Evolutionary conservation across 805 yeast genomes (phyloP), one percentile per base, ranked within the genome.

Genomic region (Nakazawaea ishiwadae): DNA sequence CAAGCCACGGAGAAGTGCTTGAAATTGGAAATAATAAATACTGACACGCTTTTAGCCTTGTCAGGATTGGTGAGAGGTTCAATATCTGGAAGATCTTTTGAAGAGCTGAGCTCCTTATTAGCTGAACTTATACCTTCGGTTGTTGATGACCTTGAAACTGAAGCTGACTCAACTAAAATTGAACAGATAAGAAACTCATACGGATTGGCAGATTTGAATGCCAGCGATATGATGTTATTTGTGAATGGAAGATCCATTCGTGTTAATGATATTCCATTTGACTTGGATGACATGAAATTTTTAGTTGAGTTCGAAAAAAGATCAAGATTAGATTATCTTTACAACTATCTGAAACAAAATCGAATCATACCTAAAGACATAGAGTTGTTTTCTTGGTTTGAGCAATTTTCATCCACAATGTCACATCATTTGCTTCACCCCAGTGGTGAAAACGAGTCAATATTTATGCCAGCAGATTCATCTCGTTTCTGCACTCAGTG

Each of bases 231-330:
- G n/a, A 11, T 69, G 42, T 35, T 80, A 7, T 52, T 76, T 7
- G 49, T 78, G 18, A 79, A 79, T 51, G 84, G 88, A 11, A 69
- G 88, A 49, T 54, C 54, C 57, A 63, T 71, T 4, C 51, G 49
- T 15, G 42, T 54, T 12, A 40, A 46, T 0, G 14, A 34, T 6
- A 10, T 6, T 3, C 9, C 7, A 4, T 14, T 34, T 3, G 29
- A 24, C 2, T 11, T 28, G 4, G 45, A 48, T 1, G 65, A 67
- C 3, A 51, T 77, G 28, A 59, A 60, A 8, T 54, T 58, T 16
- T 55, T 81, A 2, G 47, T 72, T 1, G 65, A 66, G 5, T 67
- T 69, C 47, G 89, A 83, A 48, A 52, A 63, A 1, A 53, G 58
- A 4, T 66, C 72, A 43, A 65, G 84, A 34, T 47, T 80, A 3